Conservation (phyloP, 108 stramenopile genomes). For the Cyclostephanos tholiformis region DNA sequence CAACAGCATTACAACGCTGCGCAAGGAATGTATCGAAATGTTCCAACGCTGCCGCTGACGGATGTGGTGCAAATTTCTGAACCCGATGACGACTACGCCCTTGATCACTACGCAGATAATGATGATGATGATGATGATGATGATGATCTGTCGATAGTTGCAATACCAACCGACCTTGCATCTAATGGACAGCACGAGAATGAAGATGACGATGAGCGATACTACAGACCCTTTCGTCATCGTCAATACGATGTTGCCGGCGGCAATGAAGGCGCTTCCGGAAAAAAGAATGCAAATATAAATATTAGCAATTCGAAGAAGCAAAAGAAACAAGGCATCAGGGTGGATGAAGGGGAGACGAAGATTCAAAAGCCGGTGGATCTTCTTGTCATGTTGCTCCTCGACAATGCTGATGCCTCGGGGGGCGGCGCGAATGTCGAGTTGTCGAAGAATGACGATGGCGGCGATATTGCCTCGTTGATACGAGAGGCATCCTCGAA, state of each 20-base stretch:
- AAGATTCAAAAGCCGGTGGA: conserved; percentile 28
- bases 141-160: conserved; percentile 43
- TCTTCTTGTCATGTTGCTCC: conserved; percentile 34
- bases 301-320: not conserved
- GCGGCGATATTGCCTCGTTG: conserved; percentile 21
- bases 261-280: not conserved
- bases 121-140: conserved; percentile 54
- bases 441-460: not conserved
- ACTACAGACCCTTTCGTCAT: conserved; percentile 45
- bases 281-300: not conserved
- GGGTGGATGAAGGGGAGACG: not conserved
- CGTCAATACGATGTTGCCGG: not conserved
- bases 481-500: conserved; percentile 35
- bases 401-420: conserved; percentile 5
- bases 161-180: not conserved
- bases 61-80: conserved; percentile 33
- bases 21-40: not conserved
- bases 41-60: not conserved
- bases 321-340: conserved; percentile 5
- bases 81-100: conserved; percentile 22
- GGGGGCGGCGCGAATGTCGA: not conserved
- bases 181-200: conserved; percentile 12
- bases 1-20: not conserved
- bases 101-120: conserved; percentile 28
- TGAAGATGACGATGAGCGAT: conserved; percentile 35